Evolutionary conservation across 176 grass and related monocot genomes (phyloP).

Genomic region (Ensete glaucum): DNA sequence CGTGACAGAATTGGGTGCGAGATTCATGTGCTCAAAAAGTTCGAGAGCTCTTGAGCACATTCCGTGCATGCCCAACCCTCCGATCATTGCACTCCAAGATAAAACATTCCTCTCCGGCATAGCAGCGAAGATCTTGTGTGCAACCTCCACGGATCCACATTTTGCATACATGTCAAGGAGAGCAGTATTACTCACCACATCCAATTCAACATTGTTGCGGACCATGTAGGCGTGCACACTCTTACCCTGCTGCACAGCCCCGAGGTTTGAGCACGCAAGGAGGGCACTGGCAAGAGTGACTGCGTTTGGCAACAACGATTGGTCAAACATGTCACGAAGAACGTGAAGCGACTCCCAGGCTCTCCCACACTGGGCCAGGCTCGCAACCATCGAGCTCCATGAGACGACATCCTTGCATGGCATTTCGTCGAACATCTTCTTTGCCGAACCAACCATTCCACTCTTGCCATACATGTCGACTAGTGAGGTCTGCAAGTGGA

Average conservation of each 20-base stretch:
- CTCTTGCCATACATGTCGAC: constrained; percentile 20
- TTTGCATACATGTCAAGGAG: constrained; percentile 22
- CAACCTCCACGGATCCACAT: constrained; percentile 6
- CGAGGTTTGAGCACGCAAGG: constrained; percentile 10
- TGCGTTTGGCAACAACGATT: constrained; percentile 1
- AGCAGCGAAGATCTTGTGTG: neutral
- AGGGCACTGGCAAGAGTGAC: constrained; percentile 15
- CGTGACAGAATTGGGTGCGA: constrained; percentile 12
- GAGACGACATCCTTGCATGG: constrained; percentile 11
- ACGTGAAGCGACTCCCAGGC: constrained; percentile 4
- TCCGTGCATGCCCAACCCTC: constrained; percentile 15
- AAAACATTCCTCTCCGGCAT: constrained; percentile 18
- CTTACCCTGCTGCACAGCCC: constrained; percentile 19
- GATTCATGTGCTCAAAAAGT: constrained; percentile 14
- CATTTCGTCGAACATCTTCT: constrained; percentile 22
- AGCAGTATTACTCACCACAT: constrained; percentile 17
- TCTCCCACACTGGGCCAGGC: constrained; percentile 12
- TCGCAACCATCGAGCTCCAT: constrained; percentile 14
- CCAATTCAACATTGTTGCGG: constrained; percentile 10
- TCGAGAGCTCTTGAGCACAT: constrained; percentile 6
- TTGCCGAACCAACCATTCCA: constrained; percentile 1
- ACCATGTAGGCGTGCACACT: constrained; percentile 14
- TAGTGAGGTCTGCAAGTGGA: constrained; percentile 17
- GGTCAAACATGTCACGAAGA: constrained; percentile 5
- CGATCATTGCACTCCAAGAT: constrained; percentile 22